Evolutionary conservation across 768 basidiomycete genomes (phyloP), one percentile per base, ranked within the genome.

Genomic region (Hypholoma sublateritium): DNA sequence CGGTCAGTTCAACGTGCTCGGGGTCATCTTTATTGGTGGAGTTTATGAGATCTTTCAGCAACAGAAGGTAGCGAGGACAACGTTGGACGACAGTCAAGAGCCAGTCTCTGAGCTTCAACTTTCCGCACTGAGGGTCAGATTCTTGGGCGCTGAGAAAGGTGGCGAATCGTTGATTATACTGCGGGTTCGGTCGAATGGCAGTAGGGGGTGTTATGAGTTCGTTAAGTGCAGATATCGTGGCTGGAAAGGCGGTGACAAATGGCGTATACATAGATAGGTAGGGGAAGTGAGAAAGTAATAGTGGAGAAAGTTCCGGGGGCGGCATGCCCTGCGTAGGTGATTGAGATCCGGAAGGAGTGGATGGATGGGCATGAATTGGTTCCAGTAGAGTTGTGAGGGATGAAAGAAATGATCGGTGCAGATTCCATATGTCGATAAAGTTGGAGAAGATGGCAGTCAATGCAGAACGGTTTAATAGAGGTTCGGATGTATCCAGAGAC

Each of bases 391-490:
- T 69, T 7, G 82, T 77, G 25, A 93, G 77, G 2, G 86, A 80
- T 5, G 80, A 74, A 56, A 85, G 84, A 71, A 93, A 88, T 2
- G 88, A 82, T 50, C 82, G 88, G 71, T 93, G 91, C 42, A 92
- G 78, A 64, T 92, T 93, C 92, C 89, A 93, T 34, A 95, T 93
- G 70, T 94, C 92, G 66, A 93, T 87, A 61, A 94, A 93, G 69
- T 93, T 93, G 59, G 88, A 89, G 70, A 95, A 95, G 35, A 93
- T 76, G 12, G 85, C 79, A 0, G 86, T 89, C 56, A 94, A 80
- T 44, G 85, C 80, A 2, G 81, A 70, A 55, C 89, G 83, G 57
- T 85, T 78, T 49, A 94, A 77, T n/a, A 94, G 70, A 2, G 90
- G 87, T 22, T 82, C 76, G 4, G 83, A 63, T 2, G 82, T 84